These are phyloP conservation scores for Rickenella mellea DNA, from an alignment of 768 basidiomycete genomes.

Conservation along the genomic window DNA sequence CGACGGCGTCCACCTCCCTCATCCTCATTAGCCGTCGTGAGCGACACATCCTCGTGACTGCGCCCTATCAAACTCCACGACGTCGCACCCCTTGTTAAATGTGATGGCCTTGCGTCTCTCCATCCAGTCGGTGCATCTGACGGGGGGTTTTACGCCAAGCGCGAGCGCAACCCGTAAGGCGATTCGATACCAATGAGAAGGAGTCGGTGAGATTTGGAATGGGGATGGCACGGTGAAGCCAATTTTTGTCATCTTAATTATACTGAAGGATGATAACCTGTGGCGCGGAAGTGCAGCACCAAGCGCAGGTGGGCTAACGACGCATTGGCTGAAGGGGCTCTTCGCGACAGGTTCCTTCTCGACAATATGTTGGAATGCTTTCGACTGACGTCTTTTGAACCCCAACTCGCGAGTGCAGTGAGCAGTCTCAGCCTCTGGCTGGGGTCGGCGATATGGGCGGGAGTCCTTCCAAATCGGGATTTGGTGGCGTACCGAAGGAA, in stretches of 20 bases:
- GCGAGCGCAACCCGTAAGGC: constrained; percentile 63
- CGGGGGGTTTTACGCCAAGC: constrained; percentile 6
- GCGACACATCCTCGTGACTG: constrained; percentile 15
- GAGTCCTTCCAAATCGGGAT: too few relatives aligned
- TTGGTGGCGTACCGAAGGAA: too few relatives aligned
- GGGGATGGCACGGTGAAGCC: too few relatives aligned
- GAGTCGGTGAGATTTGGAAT: constrained; percentile 37
- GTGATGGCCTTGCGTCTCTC: constrained; percentile 54
- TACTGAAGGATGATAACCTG: too few relatives aligned
- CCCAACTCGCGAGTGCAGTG: constrained; percentile 40
- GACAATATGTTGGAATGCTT: constrained; percentile 60
- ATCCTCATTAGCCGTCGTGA: constrained; percentile 10
- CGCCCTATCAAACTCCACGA: constrained; percentile 68
- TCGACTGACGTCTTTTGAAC: constrained; percentile 67
- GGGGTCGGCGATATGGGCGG: too few relatives aligned
- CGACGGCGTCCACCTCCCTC: constrained; percentile 15
- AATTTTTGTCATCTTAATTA: too few relatives aligned
- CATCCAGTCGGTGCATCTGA: constrained; percentile 1
- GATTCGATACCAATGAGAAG: constrained; percentile 63
- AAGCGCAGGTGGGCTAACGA: too few relatives aligned
- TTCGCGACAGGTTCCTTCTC: constrained; percentile 73
- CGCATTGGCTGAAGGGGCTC: constrained; percentile 59
- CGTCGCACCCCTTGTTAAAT: constrained; percentile 73
- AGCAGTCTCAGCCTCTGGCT: constrained; percentile 60
- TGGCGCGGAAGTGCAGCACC: too few relatives aligned